Evolutionary conservation across 495 filamentous ascomycete genomes (phyloP), one percentile per base, ranked within the genome.

Genomic region (Chaetomidium leptoderma): DNA sequence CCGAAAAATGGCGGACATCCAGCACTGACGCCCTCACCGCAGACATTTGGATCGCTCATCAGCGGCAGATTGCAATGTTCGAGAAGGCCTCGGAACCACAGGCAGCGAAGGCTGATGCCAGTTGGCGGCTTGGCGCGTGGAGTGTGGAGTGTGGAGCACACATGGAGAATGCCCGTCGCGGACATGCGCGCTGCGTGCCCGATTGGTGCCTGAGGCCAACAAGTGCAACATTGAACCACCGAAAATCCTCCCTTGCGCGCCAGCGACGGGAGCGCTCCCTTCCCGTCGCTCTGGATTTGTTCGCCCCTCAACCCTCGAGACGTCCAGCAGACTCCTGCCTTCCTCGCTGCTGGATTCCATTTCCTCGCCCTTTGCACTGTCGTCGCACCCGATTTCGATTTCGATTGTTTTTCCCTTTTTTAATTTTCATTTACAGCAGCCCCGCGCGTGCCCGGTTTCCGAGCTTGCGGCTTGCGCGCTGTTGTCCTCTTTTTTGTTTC

Each of bases 311-410:
- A 33, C 16, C 43, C 24, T 37, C 40, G 45, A 50, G 40, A 54
- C 27, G 47, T 57, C 63, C 63, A 63, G 63, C 63, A 63, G 59
- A 57, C 29, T 57, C 56, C 52, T 53, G 59, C 47, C 59, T 59
- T 46, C 55, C 63, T 57, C 63, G 63, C 63, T 63, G 63, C 60
- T 66, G 63, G 63, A 58, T 66, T 56, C 54, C 37, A 24, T 44
- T 35, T 44, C 29, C 23, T 16, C 29, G 19, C 51, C 36, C 13
- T 23, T 42, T 39, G 21, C 13, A 32, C 46, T 52, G 26, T 44
- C 39, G 56, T 52, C 56, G 47, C 37, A 24, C 10, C 46, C 45
- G 24, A n/a, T n/a, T n/a, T n/a, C 32, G 11, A 44, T 58, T 58
- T 27, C 36, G 24, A 17, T 49, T 49, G 6, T 44, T 60, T 55